Base-by-base conservation (phyloP, 805 yeast genomes). In the Candida incommunis region DNA sequence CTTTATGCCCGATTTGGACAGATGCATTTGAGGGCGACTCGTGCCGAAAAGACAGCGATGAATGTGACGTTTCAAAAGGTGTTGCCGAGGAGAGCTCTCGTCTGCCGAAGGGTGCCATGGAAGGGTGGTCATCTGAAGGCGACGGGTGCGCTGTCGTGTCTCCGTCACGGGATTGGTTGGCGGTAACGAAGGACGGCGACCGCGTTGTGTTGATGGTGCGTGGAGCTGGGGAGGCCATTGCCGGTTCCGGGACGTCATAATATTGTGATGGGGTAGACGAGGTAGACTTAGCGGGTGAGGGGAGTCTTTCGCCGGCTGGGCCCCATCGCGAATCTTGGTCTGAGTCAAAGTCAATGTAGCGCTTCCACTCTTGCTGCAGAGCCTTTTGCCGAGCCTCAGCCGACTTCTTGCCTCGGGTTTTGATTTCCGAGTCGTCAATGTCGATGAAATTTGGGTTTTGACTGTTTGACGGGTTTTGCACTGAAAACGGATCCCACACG, bases 241-340 rank as follows among this genome's bases (percentile, higher is more conserved):
- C 27, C 13, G 27, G n/a, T n/a, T n/a, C n/a, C 7, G 27, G 27
- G 13, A 25, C 27, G 13, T 25, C 27, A 25, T 9, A 25, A 13
- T 25, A 25, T 7, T 25, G 7, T 7, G 27, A 25, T 25, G 27
- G 13, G 27, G 7, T 25, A 13, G 27, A 25, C 7, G 27, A 25
- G 27, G 27, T 13, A 7, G 27, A 13, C 13, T 13, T 7, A 25
- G 27, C 13, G 7, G 27, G 27, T 7, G 27, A 25, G 13, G 27
- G 27, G 13, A 25, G 27, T 9, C 27, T 7, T 13, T 25, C 27
- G 27, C 27, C 27, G 7, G 27, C 27, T 13, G 27, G 27, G 13
- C 37, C 37, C 37, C 37, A 31, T 5, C 20, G 37, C 37, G 37
- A 31, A n/a, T 31, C 37, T n/a, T 31, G 37, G 37, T 31, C 37